phyloP scores from a whole-genome alignment of 192 early-diverging fungal species.

The Backusella macrospora region DNA sequence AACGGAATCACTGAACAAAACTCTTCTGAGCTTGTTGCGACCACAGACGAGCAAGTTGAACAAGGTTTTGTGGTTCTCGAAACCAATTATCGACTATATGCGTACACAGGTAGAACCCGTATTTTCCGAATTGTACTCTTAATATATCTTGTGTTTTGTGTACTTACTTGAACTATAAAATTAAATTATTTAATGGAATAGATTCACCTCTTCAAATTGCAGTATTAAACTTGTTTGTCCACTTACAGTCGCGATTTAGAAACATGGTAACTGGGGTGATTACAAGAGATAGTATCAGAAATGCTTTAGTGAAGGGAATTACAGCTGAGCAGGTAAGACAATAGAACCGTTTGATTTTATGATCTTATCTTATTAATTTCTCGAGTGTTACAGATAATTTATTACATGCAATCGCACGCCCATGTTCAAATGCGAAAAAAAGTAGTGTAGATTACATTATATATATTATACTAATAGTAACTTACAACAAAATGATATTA shows the following conservation, averaged over 20 bases:
- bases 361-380: not conserved
- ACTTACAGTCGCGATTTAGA: slow-evolving; percentile 79
- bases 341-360: not conserved
- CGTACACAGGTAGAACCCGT: slow-evolving; percentile 75
- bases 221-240: slow-evolving; percentile 87
- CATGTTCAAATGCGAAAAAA: slow-evolving; percentile 90
- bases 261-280: slow-evolving; percentile 92
- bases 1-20: slow-evolving; percentile 31
- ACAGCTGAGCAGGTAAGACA: slow-evolving; percentile 82
- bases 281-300: slow-evolving; percentile 84
- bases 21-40: slow-evolving; percentile 28
- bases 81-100: slow-evolving; percentile 94
- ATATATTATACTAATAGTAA: not conserved
- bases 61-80: slow-evolving; percentile 91
- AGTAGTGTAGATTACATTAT: slow-evolving; percentile 27
- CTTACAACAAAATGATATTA: slow-evolving; percentile 16
- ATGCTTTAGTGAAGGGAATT: slow-evolving; percentile 85
- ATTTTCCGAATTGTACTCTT: not conserved
- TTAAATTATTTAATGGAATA: slow-evolving; percentile 10
- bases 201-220: slow-evolving; percentile 93
- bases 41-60: slow-evolving; percentile 42
- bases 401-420: slow-evolving; percentile 85
- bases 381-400: slow-evolving; percentile 68
- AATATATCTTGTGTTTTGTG: not conserved
- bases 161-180: not conserved